Percentiles rank a stretch among this genome's conserved stretches.
These are phyloP conservation scores for Kodamaea fukazawae DNA, from an alignment of 805 yeast species.

Conservation along the genomic window DNA sequence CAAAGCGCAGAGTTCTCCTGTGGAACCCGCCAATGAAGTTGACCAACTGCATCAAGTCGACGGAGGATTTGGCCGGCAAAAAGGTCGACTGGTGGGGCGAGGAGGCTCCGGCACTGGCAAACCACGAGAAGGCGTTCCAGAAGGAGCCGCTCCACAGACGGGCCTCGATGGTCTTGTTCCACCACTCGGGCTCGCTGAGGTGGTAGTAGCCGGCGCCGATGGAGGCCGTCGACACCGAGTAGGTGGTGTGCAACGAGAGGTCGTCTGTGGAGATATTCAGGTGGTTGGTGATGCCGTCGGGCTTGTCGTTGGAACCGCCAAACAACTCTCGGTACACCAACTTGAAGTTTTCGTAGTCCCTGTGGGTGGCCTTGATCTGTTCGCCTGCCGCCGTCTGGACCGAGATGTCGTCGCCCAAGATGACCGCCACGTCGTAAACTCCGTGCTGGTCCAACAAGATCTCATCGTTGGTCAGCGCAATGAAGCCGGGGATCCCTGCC, in stretches of 20 bases:
- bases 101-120: conserved; percentile 68
- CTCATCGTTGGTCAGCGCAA: conserved; percentile 68
- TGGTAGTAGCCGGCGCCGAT: neutral
- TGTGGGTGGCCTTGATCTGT: conserved; percentile 29
- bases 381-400: conserved; percentile 12
- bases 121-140: conserved; percentile 77
- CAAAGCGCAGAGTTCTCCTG: conserved; percentile 31
- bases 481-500: conserved; percentile 34
- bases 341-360: conserved; percentile 38
- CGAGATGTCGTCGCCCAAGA: conserved; percentile 20
- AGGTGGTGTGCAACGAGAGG: conserved; percentile 28
- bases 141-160: conserved; percentile 55
- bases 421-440: conserved; percentile 47
- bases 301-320: neutral
- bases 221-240: conserved; percentile 14
- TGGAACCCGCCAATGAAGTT: conserved; percentile 39
- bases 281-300: conserved; percentile 13
- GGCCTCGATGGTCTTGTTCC: conserved; percentile 41
- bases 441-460: conserved; percentile 53
- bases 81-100: conserved; percentile 17
- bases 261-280: conserved; percentile 25
- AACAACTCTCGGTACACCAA: conserved; percentile 24
- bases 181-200: conserved; percentile 37
- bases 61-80: conserved; percentile 11
- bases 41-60: conserved; percentile 22